Percentiles rank a stretch among this genome's conserved stretches.
Conservation (phyloP, 495 filamentous ascomycete species). For the Penicillium paradoxum region DNA sequence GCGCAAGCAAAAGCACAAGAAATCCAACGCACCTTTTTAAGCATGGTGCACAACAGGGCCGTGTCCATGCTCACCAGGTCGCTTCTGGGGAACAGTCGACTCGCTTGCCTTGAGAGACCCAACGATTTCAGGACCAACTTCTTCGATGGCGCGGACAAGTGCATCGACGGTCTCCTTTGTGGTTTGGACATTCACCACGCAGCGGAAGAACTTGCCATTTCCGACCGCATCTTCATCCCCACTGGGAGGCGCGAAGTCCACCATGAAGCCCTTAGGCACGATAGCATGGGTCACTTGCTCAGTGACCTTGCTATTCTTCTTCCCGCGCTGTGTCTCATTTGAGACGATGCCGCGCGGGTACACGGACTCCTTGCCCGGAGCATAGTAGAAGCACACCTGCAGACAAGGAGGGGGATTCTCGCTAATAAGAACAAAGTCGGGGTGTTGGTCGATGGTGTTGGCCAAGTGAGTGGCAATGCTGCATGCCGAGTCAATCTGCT, state of each 20-base stretch:
- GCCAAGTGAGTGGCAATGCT: slow-evolving; percentile 62
- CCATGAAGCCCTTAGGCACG: slow-evolving; percentile 77
- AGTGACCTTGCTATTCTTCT: slow-evolving; percentile 66
- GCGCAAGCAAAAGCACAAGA: not conserved
- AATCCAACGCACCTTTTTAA: slow-evolving; percentile 2
- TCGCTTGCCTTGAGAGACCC: slow-evolving; percentile 25
- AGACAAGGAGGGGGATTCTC: slow-evolving; percentile 78
- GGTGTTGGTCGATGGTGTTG: slow-evolving; percentile 43
- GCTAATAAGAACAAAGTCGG: slow-evolving; percentile 66
- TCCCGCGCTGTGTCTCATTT: slow-evolving; percentile 41
- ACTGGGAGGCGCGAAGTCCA: slow-evolving; percentile 78
- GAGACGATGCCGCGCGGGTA: slow-evolving; percentile 31
- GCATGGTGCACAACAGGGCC: slow-evolving; percentile 32
- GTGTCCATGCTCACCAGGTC: slow-evolving; percentile 31
- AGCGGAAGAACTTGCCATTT: slow-evolving; percentile 78
- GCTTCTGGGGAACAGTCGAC: slow-evolving; percentile 12
- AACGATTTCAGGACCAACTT: slow-evolving; percentile 52
- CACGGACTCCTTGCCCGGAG: slow-evolving; percentile 49
- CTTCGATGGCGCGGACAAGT: slow-evolving; percentile 67
- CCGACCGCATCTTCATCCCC: slow-evolving; percentile 46
- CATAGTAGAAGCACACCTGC: slow-evolving; percentile 93
- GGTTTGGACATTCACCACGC: slow-evolving; percentile 79
- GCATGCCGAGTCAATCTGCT: slow-evolving; percentile 65
- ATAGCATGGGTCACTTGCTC: slow-evolving; percentile 59
- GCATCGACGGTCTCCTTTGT: slow-evolving; percentile 67